Evolutionary conservation across 208 protist species (phyloP).

Genomic region (Leptomonas pyrrhocoris): DNA sequence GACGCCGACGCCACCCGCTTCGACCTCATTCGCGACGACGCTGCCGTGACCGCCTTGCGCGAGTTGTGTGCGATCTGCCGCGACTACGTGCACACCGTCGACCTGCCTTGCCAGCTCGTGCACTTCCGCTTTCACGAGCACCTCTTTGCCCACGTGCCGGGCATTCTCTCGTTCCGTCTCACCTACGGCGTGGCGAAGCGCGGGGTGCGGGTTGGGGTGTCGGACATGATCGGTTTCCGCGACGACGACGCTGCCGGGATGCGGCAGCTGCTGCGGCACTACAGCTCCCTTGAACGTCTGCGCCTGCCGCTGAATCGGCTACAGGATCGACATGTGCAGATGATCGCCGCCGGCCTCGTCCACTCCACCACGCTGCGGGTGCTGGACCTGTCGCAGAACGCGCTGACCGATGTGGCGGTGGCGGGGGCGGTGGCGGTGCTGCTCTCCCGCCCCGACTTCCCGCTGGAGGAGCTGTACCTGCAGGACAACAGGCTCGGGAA

Average conservation of each 20-base stretch:
- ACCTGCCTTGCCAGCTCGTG: slow-evolving; percentile 72
- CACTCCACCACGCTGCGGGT: slow-evolving; percentile 66
- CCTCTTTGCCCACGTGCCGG: slow-evolving; percentile 69
- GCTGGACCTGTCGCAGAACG: slow-evolving; percentile 88
- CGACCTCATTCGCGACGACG: slow-evolving; percentile 32
- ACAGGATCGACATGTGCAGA: slow-evolving; percentile 48
- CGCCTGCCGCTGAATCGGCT: slow-evolving; percentile 77
- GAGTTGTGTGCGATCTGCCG: slow-evolving; percentile 72
- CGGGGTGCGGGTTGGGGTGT: slow-evolving; percentile 55
- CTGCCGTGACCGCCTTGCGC: slow-evolving; percentile 35
- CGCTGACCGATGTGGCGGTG: slow-evolving; percentile 69
- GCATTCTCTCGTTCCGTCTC: slow-evolving; percentile 68
- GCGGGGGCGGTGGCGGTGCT: slow-evolving; percentile 66
- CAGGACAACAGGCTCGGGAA: slow-evolving; percentile 74
- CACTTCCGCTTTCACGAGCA: slow-evolving; percentile 74
- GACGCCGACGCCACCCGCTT: slow-evolving; percentile 29
- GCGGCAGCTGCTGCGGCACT: slow-evolving; percentile 54
- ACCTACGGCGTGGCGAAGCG: slow-evolving; percentile 73
- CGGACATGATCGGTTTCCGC: slow-evolving; percentile 79
- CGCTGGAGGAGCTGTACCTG: slow-evolving; percentile 81
- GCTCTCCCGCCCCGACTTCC: slow-evolving; percentile 60
- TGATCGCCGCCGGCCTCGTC: slow-evolving; percentile 65
- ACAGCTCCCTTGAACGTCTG: slow-evolving; percentile 53
- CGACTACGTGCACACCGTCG: slow-evolving; percentile 71
- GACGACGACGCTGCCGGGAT: slow-evolving; percentile 71